Percentiles rank a stretch among this genome's conserved stretches.
phyloP scores from a whole-genome alignment of 257 asterid genomes.

The Fraxinus americana region DNA sequence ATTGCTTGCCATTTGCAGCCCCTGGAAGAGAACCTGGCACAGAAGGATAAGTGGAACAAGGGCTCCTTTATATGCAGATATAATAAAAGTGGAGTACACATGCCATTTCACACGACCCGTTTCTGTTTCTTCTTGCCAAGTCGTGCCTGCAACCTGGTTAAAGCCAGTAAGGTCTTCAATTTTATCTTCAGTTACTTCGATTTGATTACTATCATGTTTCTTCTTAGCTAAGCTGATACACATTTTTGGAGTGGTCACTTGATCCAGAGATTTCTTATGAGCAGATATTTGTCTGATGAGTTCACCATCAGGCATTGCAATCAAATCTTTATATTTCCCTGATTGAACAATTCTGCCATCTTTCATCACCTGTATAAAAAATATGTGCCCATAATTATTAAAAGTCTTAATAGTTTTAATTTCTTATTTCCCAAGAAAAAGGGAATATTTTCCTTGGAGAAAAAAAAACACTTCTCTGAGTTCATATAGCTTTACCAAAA shows the following conservation, averaged over 20 bases:
- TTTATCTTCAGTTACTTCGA: constrained; percentile 40
- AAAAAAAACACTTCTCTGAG: neutral
- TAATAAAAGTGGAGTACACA: constrained; percentile 67
- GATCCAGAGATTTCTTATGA: constrained; percentile 56
- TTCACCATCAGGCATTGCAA: constrained; percentile 59
- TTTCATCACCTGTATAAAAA: constrained; percentile 56
- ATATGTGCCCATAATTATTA: neutral
- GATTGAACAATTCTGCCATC: constrained; percentile 74
- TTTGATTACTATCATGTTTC: constrained; percentile 29
- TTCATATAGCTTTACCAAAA: constrained; percentile 53
- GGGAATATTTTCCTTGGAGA: neutral
- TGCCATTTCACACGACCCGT: constrained; percentile 80
- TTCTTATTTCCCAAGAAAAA: neutral
- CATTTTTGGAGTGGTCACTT: constrained; percentile 46
- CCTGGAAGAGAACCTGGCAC: constrained; percentile 76
- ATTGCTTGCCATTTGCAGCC: constrained; percentile 78
- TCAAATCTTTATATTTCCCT: constrained; percentile 66
- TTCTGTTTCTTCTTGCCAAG: constrained; percentile 54
- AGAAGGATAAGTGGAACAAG: constrained; percentile 71
- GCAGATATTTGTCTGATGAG: constrained; percentile 66
- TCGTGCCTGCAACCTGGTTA: constrained; percentile 29
- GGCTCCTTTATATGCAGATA: constrained; percentile 73
- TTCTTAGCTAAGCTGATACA: constrained; percentile 26
- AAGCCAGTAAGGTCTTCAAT: constrained; percentile 42
- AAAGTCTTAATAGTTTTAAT: neutral